Percentiles rank a stretch among this genome's conserved stretches.
Evolutionary conservation across 371 early-diverging fungal genomes (phyloP).

Genomic region (Mortierella sp.): DNA sequence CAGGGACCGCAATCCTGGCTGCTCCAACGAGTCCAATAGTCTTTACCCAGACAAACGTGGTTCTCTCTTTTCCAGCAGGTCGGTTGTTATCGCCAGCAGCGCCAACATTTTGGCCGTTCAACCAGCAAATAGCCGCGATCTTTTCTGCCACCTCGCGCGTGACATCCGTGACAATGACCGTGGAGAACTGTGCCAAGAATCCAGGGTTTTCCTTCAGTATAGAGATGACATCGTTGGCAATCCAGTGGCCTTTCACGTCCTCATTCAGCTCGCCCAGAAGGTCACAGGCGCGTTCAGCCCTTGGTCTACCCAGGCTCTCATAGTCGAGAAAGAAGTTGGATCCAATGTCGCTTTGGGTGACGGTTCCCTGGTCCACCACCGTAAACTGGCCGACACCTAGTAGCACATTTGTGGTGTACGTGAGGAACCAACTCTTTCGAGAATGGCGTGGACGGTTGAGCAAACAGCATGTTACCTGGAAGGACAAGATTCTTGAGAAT

Average conservation of each 20-base stretch:
- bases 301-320: slow-evolving; percentile 68
- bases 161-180: slow-evolving; percentile 80
- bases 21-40: slow-evolving; percentile 80
- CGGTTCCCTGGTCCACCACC: slow-evolving; percentile 77
- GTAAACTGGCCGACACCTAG: slow-evolving; percentile 90
- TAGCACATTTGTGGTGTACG: background rate
- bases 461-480: slow-evolving; percentile 74
- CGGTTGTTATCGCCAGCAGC: background rate
- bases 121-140: slow-evolving; percentile 71
- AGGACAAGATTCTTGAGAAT: slow-evolving; percentile 93
- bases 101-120: slow-evolving; percentile 16
- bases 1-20: slow-evolving; percentile 75
- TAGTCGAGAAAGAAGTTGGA: slow-evolving; percentile 91
- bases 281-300: slow-evolving; percentile 72
- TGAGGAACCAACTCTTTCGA: background rate
- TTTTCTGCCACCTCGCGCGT: slow-evolving; percentile 62
- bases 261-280: slow-evolving; percentile 89
- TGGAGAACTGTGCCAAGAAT: slow-evolving; percentile 74
- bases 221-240: slow-evolving; percentile 35
- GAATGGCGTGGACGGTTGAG: background rate
- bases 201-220: slow-evolving; percentile 65
- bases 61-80: slow-evolving; percentile 50
- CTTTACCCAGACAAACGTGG: slow-evolving; percentile 76
- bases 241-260: slow-evolving; percentile 75
- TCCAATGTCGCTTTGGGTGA: slow-evolving; percentile 75